phyloP scores from a whole-genome alignment of 352 stramenopile species.

The Phytopythium cucurbitacearum region DNA sequence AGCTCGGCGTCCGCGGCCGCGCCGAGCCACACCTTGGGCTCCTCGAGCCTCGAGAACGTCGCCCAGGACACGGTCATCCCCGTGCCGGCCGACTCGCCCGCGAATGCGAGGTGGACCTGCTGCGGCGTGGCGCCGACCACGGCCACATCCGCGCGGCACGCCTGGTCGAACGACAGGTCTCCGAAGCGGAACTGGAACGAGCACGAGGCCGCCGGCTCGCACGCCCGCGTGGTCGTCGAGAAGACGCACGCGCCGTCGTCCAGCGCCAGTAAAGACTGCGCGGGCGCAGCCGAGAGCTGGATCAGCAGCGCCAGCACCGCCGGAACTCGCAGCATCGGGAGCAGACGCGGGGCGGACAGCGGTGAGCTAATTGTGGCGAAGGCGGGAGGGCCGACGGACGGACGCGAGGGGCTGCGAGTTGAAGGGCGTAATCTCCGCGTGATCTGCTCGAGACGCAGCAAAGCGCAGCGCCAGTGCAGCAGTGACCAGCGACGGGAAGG shows the following conservation, averaged over 20 bases:
- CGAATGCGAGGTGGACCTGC: slow-evolving; percentile 49
- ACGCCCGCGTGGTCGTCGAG: slow-evolving; percentile 16
- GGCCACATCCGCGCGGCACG: slow-evolving; percentile 29
- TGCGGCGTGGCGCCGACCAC: slow-evolving; percentile 25
- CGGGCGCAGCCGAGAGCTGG: neutral
- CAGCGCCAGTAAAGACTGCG: neutral
- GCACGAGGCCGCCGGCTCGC: slow-evolving; percentile 19
- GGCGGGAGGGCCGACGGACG: too few species aligned
- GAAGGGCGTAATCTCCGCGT: too few species aligned
- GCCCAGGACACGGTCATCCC: slow-evolving; percentile 46
- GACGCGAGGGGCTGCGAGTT: too few species aligned
- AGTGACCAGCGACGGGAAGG: too few species aligned
- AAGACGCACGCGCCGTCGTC: slow-evolving; percentile 30
- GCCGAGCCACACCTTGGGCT: slow-evolving; percentile 41
- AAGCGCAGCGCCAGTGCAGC: too few species aligned
- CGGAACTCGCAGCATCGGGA: too few species aligned
- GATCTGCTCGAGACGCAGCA: too few species aligned
- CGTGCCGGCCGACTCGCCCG: slow-evolving; percentile 26
- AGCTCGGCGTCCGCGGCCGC: slow-evolving; percentile 7
- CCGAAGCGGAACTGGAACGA: slow-evolving; percentile 29
- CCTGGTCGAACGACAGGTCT: slow-evolving; percentile 29
- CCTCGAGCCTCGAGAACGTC: slow-evolving; percentile 19
- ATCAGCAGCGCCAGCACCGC: neutral
- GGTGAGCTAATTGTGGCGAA: too few species aligned
- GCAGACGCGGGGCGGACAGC: too few species aligned